Percentiles rank a stretch among this genome's conserved stretches.
These are phyloP conservation scores for Epichloe amarillans DNA, from an alignment of 2,329 filamentous ascomycete genomes.

Conservation along the genomic window DNA sequence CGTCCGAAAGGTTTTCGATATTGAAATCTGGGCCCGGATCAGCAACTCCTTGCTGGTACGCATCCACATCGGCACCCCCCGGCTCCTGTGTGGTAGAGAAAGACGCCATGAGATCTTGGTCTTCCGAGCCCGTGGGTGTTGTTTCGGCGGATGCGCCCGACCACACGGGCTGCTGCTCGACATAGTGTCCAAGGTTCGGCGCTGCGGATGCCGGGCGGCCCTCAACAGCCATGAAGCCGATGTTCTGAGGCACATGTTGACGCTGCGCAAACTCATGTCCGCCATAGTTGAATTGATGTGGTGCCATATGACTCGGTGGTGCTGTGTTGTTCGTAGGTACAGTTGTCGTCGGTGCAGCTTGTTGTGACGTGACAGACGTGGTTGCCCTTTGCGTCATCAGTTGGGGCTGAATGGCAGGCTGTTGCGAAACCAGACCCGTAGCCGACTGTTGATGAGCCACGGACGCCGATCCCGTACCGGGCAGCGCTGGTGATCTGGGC, in stretches of 20 bases:
- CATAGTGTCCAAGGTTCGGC: neutral
- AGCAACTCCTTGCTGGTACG: neutral
- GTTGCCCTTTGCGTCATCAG: neutral
- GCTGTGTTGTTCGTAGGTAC: neutral
- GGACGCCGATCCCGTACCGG: neutral
- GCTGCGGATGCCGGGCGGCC: neutral
- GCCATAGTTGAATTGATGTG: neutral
- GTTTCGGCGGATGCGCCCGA: slow-evolving; percentile 1
- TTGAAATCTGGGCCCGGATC: slow-evolving; percentile 7
- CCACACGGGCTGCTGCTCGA: neutral
- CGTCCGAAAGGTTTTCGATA: slow-evolving; percentile 11
- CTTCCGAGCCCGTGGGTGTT: neutral
- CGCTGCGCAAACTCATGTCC: neutral
- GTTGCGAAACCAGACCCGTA: neutral
- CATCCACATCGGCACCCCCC: neutral
- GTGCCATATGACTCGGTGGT: neutral
- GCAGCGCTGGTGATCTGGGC: neutral
- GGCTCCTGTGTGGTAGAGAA: neutral
- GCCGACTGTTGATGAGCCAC: neutral
- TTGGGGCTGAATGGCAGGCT: neutral
- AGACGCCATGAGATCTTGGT: neutral
- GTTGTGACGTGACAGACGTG: neutral
- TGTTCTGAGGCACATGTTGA: neutral
- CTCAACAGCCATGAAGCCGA: neutral
- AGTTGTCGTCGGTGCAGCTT: neutral